phyloP scores from a whole-genome alignment of 345 rosid species.

The Boechera stricta region DNA sequence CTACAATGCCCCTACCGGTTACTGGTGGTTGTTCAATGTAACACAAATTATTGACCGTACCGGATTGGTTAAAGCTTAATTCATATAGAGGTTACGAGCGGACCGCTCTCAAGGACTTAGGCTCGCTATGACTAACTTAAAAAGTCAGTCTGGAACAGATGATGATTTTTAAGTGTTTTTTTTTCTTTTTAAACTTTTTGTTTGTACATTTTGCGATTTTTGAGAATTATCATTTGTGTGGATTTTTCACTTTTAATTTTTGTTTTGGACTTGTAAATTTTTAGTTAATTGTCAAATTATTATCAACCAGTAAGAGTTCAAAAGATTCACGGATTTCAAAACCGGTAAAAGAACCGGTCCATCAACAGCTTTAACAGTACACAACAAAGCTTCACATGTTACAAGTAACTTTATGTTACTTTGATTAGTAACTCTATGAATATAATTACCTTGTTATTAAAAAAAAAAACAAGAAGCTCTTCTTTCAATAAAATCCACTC shows the following conservation, averaged over 20 bases:
- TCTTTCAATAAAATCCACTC: constrained; percentile 33
- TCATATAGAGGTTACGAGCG: constrained; percentile 44
- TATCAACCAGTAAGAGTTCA: constrained; percentile 18
- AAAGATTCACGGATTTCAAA: constrained; percentile 33
- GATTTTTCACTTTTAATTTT: neutral
- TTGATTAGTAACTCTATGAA: constrained; percentile 42
- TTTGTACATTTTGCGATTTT: constrained; percentile 35
- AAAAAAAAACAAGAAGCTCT: constrained; percentile 24
- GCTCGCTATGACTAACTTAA: constrained; percentile 43
- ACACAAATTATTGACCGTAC: constrained; percentile 35
- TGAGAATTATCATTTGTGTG: constrained; percentile 35
- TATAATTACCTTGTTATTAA: constrained; percentile 43
- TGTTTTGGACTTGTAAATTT: neutral
- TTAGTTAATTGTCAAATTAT: neutral
- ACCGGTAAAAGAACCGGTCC: constrained; percentile 40
- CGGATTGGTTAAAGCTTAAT: constrained; percentile 24
- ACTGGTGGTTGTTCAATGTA: constrained; percentile 55
- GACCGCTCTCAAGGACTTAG: constrained; percentile 32
- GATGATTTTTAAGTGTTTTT: constrained; percentile 3
- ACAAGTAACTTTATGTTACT: constrained; percentile 31
- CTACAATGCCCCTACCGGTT: constrained; percentile 61
- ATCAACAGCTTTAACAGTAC: constrained; percentile 43
- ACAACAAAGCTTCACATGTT: constrained; percentile 43
- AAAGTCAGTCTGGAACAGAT: constrained; percentile 31
- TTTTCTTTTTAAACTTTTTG: neutral